phyloP scores from a whole-genome alignment of 805 yeast species.

The Wickerhamiella shivajii region DNA sequence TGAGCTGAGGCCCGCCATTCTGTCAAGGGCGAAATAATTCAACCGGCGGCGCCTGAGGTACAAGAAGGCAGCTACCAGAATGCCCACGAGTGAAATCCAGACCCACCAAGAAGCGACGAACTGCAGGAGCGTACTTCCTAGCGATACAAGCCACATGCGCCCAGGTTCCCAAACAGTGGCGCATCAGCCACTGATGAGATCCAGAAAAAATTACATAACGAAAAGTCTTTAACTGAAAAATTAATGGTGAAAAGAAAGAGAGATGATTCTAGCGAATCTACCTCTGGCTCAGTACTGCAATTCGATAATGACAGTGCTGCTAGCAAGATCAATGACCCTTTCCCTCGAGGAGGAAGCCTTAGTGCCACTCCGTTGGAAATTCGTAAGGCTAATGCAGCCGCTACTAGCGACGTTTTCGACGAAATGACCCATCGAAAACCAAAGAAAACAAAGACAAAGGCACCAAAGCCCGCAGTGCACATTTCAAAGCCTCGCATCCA shows the following conservation, averaged over 20 bases:
- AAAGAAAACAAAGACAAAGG: conserved; percentile 24
- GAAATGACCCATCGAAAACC: conserved; percentile 20
- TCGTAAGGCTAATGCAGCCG: conserved; percentile 86
- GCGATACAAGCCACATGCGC: neutral
- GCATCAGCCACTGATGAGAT: neutral
- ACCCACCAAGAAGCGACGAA: conserved; percentile 5
- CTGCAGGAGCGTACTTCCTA: conserved; percentile 1
- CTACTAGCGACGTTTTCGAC: conserved; percentile 55
- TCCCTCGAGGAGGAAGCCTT: conserved; percentile 86
- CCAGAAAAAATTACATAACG: conserved; percentile 6
- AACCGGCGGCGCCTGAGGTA: neutral
- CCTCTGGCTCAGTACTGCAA: conserved; percentile 2
- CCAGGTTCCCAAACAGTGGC: neutral
- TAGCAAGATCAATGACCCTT: conserved; percentile 28
- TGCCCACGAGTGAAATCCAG: neutral
- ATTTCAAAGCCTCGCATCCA: conserved; percentile 33
- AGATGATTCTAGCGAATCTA: neutral
- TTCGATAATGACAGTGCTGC: conserved; percentile 3
- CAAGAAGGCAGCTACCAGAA: neutral
- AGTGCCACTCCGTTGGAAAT: conserved; percentile 78
- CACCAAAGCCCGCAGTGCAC: conserved; percentile 16
- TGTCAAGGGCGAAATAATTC: conserved; percentile 13
- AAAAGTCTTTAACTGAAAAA: conserved; percentile 1
- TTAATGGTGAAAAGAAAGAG: conserved; percentile 7
- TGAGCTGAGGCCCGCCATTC: conserved; percentile 38